Evolutionary conservation across 768 basidiomycete species (phyloP), one percentile per base, ranked within the genome.

Genomic region (Serendipita sp.): DNA sequence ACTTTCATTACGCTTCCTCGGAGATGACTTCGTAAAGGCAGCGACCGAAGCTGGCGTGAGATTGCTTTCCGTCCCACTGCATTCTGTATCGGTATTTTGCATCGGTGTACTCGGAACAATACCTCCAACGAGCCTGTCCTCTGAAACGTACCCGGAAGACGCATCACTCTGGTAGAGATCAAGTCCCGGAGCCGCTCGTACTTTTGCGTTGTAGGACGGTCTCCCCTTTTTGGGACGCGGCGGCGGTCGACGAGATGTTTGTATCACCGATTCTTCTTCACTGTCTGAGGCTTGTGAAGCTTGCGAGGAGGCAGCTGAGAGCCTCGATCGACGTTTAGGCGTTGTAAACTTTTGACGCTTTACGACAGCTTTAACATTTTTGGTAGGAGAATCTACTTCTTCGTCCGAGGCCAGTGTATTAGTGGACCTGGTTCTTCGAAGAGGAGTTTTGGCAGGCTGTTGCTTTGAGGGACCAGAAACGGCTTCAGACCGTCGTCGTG

Each of bases 121-220:
- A 16, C 33, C 16, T 10, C 34, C n/a, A 27, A 34, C 11, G 27
- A 36, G 23, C 16, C 16, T n/a, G 10, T 60, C 55, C 10, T 60
- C 55, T 31, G 48, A 50, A 6, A 31, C 5, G n/a, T 8, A 6
- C n/a, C n/a, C 27, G n/a, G 55, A 60, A 8, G 34, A 29, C 10
- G 55, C 33, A n/a, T 60, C 55, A 34, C 55, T 60, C n/a, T 34
- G 23, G 16, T 18, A 5, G 8, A 60, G n/a, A 60, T 60, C 55
- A 8, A 60, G 34, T 23, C 23, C n/a, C 6, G 55, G 55, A n/a
- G 34, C 55, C 16, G 23, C 33, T 31, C 34, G 27, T 8, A 60
- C 55, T 60, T 60, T 60, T 23, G 55, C 55, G n/a, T 29, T 60
- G 34, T 60, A 60, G 16, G 55, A 60, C 8, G 18, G 55, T n/a